Evolutionary conservation across 1,284 basidiomycete species (phyloP).

Genomic region (Ceratobasidium sp.): DNA sequence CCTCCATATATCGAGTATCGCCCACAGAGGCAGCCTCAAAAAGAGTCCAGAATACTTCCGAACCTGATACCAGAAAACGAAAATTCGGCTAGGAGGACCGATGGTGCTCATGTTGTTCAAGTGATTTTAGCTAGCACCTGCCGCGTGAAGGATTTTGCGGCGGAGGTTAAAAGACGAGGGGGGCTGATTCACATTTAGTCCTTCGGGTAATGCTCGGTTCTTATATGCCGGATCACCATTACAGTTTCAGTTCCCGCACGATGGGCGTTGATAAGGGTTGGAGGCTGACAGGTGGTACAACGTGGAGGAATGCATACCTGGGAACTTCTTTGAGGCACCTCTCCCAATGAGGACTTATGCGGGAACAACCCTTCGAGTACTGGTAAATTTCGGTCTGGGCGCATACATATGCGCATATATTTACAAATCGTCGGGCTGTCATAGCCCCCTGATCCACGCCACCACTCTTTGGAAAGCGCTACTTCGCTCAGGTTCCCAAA

Average conservation of each 20-base stretch:
- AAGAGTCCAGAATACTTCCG: slow-evolving; percentile 44
- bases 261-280: background rate
- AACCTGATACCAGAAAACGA: background rate
- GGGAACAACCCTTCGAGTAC: background rate
- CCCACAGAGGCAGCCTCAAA: slow-evolving; percentile 61
- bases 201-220: background rate
- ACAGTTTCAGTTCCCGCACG: background rate
- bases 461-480: slow-evolving; percentile 14
- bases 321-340: background rate
- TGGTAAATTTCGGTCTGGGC: background rate
- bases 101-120: background rate
- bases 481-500: slow-evolving; percentile 36
- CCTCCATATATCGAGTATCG: slow-evolving; percentile 47
- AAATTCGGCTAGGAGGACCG: slow-evolving; percentile 16
- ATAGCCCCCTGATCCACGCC: slow-evolving; percentile 10
- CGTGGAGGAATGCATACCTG: no score
- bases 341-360: background rate
- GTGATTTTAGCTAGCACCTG: background rate
- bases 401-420: background rate
- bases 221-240: background rate
- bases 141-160: no score
- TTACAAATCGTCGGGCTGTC: background rate
- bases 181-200: background rate
- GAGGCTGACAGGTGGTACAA: background rate
- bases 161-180: no score